These are phyloP conservation scores for Stemphylium vesicarium DNA, from an alignment of 2,329 filamentous ascomycete species.

Conservation along the genomic window DNA sequence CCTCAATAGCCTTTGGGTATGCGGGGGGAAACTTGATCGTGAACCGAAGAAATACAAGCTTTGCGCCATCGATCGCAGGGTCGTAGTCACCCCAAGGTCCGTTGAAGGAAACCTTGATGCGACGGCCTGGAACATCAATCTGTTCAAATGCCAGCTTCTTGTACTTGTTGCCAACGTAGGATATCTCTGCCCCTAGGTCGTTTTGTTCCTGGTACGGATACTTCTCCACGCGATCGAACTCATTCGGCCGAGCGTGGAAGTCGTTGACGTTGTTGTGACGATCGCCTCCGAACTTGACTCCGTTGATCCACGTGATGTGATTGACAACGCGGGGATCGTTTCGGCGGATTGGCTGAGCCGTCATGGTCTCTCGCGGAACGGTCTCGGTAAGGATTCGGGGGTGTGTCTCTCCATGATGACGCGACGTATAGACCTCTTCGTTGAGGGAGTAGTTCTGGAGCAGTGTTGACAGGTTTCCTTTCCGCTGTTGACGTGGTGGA, in stretches of 20 bases:
- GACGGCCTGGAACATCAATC: slow-evolving; percentile 61
- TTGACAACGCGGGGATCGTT: slow-evolving; percentile 60
- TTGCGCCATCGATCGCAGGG: slow-evolving; percentile 32
- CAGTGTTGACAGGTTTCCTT: slow-evolving; percentile 36
- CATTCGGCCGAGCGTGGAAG: slow-evolving; percentile 22
- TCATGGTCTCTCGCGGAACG: slow-evolving; percentile 51
- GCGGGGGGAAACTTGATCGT: slow-evolving; percentile 64
- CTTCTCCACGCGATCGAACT: slow-evolving; percentile 20
- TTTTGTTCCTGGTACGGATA: slow-evolving; percentile 53
- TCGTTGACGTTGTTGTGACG: slow-evolving; percentile 35
- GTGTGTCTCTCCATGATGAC: slow-evolving; percentile 13
- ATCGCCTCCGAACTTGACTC: slow-evolving; percentile 63
- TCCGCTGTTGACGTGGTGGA: slow-evolving; percentile 25
- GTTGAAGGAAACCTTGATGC: slow-evolving; percentile 63
- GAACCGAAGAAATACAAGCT: slow-evolving; percentile 62
- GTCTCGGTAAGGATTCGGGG: slow-evolving; percentile 10
- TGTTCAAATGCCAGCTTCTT: slow-evolving; percentile 66
- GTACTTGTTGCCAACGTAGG: slow-evolving; percentile 65
- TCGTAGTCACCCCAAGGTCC: slow-evolving; percentile 64
- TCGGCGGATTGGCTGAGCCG: slow-evolving; percentile 58
- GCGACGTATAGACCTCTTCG: slow-evolving; percentile 17
- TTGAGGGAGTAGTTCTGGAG: slow-evolving; percentile 31
- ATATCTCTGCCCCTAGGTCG: slow-evolving; percentile 65
- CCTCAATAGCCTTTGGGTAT: slow-evolving; percentile 61
- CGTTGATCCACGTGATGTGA: slow-evolving; percentile 69